Evolutionary conservation across 805 yeast species (phyloP), one percentile per base, ranked within the genome.

Genomic region (Candida suzukii): DNA sequence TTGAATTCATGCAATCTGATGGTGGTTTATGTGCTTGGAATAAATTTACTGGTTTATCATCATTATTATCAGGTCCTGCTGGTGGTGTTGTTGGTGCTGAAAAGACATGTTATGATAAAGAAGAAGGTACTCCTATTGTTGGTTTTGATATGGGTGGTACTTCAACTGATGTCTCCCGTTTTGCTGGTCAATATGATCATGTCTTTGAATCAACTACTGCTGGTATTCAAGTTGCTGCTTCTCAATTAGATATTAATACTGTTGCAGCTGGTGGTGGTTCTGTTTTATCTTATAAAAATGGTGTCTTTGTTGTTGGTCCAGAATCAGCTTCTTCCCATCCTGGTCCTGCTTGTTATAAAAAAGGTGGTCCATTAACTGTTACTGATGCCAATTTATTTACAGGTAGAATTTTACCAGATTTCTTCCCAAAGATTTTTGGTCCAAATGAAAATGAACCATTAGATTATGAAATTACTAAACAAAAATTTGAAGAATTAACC

Each of bases 71-170:
- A 3, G 79, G 79, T 6, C 79, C 79, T 3, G 79, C 79, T 35
- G 79, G 79, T 34, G 79, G 79, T 35, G 72, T 73, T 57, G 78
- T 74, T 30, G 79, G 79, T 5, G 71, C 61, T 40, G 74, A 74
- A 2, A 64, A 65, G 44, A 73, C 79, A 1, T 74, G 78, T 50
- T 70, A 58, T 51, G 74, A 70, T 44, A 41, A 37, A 11, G 44
- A 21, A 36, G 47, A 44, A 34, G 43, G 43, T 5, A 41, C 45
- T 9, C 43, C 41, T 13, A 49, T 54, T 30, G 49, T 57, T 35
- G 62, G 62, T 12, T 54, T 57, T 32, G 62, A 57, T 43, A 56
- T 56, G 62, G 62, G 62, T 37, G 62, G 62, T 38, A 57, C 62
- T 33, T 53, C 58, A 4, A 55, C 63, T 22, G 61, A 56, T 46